Conservation (phyloP, 2,329 filamentous ascomycete species). For the Aspergillus caelatus region DNA sequence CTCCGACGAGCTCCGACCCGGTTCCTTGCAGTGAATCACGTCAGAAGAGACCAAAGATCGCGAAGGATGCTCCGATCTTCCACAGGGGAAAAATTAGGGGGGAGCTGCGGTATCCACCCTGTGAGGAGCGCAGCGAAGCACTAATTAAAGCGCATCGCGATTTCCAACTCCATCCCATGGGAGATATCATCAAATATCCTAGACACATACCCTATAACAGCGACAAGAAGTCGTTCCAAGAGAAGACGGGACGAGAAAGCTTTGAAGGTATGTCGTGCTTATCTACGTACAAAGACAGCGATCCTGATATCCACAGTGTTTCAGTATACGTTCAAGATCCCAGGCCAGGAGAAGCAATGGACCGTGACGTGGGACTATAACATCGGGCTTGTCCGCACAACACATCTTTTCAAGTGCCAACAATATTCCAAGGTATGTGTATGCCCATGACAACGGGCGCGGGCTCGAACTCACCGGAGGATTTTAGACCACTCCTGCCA, state of each 20-base stretch:
- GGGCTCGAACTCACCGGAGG: background rate
- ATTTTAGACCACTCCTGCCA: constrained; percentile 80
- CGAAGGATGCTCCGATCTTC: constrained; percentile 67
- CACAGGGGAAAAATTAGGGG: constrained; percentile 65
- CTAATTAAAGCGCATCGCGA: constrained; percentile 61
- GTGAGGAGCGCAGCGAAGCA: constrained; percentile 65
- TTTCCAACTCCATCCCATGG: constrained; percentile 69
- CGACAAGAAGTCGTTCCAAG: constrained; percentile 84
- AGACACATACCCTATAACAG: constrained; percentile 92
- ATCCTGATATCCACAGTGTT: constrained; percentile 28
- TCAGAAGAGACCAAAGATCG: constrained; percentile 57
- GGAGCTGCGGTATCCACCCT: constrained; percentile 72
- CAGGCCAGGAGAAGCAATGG: constrained; percentile 67
- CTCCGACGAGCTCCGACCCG: constrained; percentile 48
- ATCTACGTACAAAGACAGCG: background rate
- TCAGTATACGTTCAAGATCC: constrained; percentile 77
- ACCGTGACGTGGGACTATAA: constrained; percentile 97
- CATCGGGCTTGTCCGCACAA: constrained; percentile 88
- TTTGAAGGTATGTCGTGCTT: constrained; percentile 70
- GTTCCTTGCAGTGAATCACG: constrained; percentile 23
- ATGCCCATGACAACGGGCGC: background rate
- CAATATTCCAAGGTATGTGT: constrained; percentile 77
- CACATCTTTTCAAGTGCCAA: constrained; percentile 89
- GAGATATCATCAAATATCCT: constrained; percentile 60
- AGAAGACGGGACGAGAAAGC: constrained; percentile 82